Percentiles rank a stretch among this genome's conserved stretches.
These are phyloP conservation scores for Peltaster fructicola DNA, from an alignment of 2,329 filamentous ascomycete species.

Conservation along the genomic window DNA sequence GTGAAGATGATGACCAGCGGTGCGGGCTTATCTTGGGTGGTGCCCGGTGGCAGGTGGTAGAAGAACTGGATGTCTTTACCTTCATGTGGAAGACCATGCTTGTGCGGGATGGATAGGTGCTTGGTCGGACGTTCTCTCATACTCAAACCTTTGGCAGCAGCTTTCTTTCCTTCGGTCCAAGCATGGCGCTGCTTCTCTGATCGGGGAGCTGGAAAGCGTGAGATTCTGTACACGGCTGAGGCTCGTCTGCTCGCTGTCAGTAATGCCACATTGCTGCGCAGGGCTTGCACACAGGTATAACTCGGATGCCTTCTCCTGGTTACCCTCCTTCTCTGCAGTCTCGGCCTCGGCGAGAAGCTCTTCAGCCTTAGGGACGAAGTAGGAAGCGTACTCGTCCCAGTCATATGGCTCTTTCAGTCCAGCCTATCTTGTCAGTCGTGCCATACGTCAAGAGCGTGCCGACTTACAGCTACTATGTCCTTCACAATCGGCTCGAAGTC, in stretches of 20 bases:
- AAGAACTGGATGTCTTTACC: constrained; percentile 44
- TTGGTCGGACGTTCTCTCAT: constrained; percentile 37
- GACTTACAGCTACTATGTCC: constrained; percentile 38
- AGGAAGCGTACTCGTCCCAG: constrained; percentile 44
- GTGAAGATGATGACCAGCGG: constrained; percentile 40
- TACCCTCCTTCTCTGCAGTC: constrained; percentile 29
- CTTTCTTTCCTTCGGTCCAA: constrained; percentile 47
- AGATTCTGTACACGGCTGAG: constrained; percentile 55
- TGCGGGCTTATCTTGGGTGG: constrained; percentile 24
- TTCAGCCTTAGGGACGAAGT: constrained; percentile 42
- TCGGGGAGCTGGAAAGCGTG: constrained; percentile 45
- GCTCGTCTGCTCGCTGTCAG: constrained; percentile 31
- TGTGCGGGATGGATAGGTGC: constrained; percentile 46
- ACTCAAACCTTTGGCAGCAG: constrained; percentile 40
- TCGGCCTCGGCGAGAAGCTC: constrained; percentile 37
- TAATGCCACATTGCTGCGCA: neutral
- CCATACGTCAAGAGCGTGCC: no score
- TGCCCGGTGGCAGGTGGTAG: constrained; percentile 39
- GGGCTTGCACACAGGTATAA: constrained; percentile 35
- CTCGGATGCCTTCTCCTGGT: constrained; percentile 37
- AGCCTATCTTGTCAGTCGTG: constrained; percentile 22
- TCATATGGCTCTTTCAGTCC: constrained; percentile 46
- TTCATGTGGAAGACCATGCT: constrained; percentile 32
- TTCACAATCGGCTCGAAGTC: constrained; percentile 55
- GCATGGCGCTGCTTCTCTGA: constrained; percentile 38